Percentiles rank a stretch among this genome's conserved stretches.
Conservation (phyloP, 306 rosid genomes). For the peach (Prunus persica) region Prunus_persica_NCBIv2 NC_034009.1:33651501-33652000, state of each 20-base stretch:
- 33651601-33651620: background rate
- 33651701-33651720: background rate
- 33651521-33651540: background rate
- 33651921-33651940: background rate
- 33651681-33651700: background rate
- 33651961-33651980: slow-evolving; percentile 90
- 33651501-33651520: background rate
- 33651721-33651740: background rate
- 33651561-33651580: background rate
- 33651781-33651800: background rate
- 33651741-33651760: background rate
- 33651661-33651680: background rate
- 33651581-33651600: background rate
- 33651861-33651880: background rate
- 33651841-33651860: background rate
- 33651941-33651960: slow-evolving; percentile 37
- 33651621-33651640: background rate
- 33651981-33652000: slow-evolving; percentile 97
- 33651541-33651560: background rate
- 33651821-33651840: background rate
- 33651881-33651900: background rate
- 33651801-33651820: background rate
- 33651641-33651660: background rate
- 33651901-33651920: background rate
- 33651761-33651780: background rate